Evolutionary conservation across 1,284 basidiomycete species (phyloP).

Genomic region (Austropuccinia psidii): DNA sequence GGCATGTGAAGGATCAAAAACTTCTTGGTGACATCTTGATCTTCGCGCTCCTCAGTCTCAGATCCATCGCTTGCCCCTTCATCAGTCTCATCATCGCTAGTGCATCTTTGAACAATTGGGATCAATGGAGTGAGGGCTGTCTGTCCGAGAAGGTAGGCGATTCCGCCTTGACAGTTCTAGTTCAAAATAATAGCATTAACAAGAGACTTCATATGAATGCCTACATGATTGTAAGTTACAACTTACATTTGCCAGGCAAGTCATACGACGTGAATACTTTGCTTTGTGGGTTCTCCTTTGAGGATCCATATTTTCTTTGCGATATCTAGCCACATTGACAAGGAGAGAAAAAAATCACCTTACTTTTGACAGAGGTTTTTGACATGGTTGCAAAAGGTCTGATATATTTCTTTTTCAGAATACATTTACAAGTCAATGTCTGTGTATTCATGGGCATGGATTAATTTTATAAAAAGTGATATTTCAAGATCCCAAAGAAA

Average conservation of each 20-base stretch:
- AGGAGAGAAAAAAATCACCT: neutral
- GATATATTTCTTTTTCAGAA: neutral
- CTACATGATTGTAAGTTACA: no score
- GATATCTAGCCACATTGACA: slow-evolving; percentile 1
- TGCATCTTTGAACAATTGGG: neutral
- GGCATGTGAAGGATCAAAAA: neutral
- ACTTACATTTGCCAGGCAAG: neutral
- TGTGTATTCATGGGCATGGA: slow-evolving; percentile 5
- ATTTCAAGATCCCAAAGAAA: slow-evolving; percentile 19
- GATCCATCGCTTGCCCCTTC: neutral
- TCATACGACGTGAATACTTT: neutral
- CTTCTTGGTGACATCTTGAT: neutral
- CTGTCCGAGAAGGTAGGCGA: neutral
- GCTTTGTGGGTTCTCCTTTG: neutral
- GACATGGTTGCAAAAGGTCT: slow-evolving; percentile 3
- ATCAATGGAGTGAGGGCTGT: neutral
- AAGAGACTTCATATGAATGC: no score
- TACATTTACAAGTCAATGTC: neutral
- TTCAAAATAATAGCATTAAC: no score
- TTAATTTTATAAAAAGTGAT: slow-evolving; percentile 1
- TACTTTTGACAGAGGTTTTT: neutral
- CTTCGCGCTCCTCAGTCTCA: neutral
- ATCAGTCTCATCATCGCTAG: slow-evolving; percentile 19
- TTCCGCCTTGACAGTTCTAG: neutral
- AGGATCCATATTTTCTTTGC: neutral